phyloP scores from a whole-genome alignment of 306 rosid genomes.

The peach (Prunus persica) region Prunus_persica_NCBIv2 NC_034013.1:16139501-16140000 shows the following conservation, averaged over 20 bases:
- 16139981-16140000: constrained; percentile 93
- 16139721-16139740: constrained; percentile 73
- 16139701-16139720: constrained; percentile 47
- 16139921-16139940: not conserved
- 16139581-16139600: no score
- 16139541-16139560: not conserved
- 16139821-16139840: not conserved
- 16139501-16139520: not conserved
- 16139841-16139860: not conserved
- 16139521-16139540: not conserved
- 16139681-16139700: no score
- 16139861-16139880: not conserved
- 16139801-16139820: constrained; percentile 70
- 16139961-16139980: constrained; percentile 28
- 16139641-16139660: not conserved
- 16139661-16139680: not conserved
- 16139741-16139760: constrained; percentile 62
- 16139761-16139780: constrained; percentile 66
- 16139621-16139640: not conserved
- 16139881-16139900: not conserved
- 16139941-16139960: not conserved
- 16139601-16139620: not conserved
- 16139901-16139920: not conserved
- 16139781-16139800: constrained; percentile 49
- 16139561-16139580: not conserved